Conservation (phyloP, 371 early-diverging fungal genomes). For the Apophysomyces elegans region DNA sequence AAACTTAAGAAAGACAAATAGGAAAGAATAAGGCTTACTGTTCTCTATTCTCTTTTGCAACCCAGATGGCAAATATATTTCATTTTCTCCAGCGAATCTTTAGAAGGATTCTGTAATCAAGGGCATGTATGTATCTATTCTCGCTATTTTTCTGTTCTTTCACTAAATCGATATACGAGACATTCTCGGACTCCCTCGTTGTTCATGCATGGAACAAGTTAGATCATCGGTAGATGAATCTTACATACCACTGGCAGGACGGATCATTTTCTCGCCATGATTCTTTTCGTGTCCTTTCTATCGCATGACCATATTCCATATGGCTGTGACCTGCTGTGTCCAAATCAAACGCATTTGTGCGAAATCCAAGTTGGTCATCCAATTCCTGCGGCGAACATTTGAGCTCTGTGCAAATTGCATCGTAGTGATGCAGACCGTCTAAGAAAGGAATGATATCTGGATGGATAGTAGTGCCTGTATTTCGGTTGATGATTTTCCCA, state of each 20-base stretch:
- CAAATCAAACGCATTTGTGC: slow-evolving; percentile 11
- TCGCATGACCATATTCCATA: neutral
- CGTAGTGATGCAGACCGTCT: slow-evolving; percentile 75
- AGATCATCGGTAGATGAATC: slow-evolving; percentile 21
- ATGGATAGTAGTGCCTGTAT: slow-evolving; percentile 43
- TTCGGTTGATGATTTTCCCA: slow-evolving; percentile 32
- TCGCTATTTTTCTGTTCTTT: too few species aligned
- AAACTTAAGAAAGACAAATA: too few species aligned
- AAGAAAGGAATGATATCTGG: slow-evolving; percentile 54
- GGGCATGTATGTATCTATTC: too few species aligned
- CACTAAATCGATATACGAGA: too few species aligned
- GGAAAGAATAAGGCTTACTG: too few species aligned
- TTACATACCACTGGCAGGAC: slow-evolving; percentile 20
- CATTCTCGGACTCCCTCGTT: too few species aligned
- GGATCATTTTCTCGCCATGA: slow-evolving; percentile 2
- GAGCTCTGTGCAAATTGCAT: slow-evolving; percentile 72
- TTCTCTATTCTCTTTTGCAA: too few species aligned
- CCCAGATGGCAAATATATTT: too few species aligned
- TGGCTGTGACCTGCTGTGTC: neutral
- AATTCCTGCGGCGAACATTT: slow-evolving; percentile 63
- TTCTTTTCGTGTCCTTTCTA: neutral
- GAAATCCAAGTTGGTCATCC: slow-evolving; percentile 51
- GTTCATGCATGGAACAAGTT: too few species aligned
- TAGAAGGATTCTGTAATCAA: too few species aligned
- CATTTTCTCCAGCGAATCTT: too few species aligned